Evolutionary conservation across 495 filamentous ascomycete genomes (phyloP).

Genomic region (Penicillium alfredii): DNA sequence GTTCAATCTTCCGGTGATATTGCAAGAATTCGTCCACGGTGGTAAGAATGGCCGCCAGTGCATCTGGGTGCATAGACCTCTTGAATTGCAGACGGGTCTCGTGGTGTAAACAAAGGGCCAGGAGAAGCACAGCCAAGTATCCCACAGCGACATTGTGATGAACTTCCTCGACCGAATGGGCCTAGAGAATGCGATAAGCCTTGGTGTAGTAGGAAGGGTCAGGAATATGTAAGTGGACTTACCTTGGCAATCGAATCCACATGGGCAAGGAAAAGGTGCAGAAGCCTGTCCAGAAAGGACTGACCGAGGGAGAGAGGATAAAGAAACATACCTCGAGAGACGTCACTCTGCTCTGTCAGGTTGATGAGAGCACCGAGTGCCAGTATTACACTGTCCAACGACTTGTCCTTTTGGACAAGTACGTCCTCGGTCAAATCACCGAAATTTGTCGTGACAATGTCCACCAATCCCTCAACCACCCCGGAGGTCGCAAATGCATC

Average conservation of each 20-base stretch:
- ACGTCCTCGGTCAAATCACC: constrained; percentile 33
- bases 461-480: constrained; percentile 51
- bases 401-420: constrained; percentile 39
- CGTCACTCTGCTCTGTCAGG: constrained; percentile 68
- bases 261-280: constrained; percentile 37
- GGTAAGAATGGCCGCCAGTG: constrained; percentile 59
- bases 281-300: constrained; percentile 36
- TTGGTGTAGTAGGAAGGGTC: constrained; percentile 1
- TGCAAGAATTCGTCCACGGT: constrained; percentile 79
- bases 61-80: constrained; percentile 49
- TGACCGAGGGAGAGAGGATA: constrained; percentile 11
- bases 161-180: constrained; percentile 76
- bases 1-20: constrained; percentile 70
- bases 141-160: constrained; percentile 84
- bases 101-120: constrained; percentile 63
- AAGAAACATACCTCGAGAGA: constrained; percentile 41
- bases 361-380: constrained; percentile 84
- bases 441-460: constrained; percentile 41
- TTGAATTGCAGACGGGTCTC: constrained; percentile 48
- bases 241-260: constrained; percentile 43
- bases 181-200: constrained; percentile 42
- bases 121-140: constrained; percentile 80
- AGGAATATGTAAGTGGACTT: constrained; percentile 21
- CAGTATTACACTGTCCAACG: constrained; percentile 69
- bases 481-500: constrained; percentile 54